A percentile compares a stretch with the other conserved stretches of the same genome.
phyloP scores from a whole-genome alignment of 164 flowering plant genomes.

The Vitis rotundifolia region DNA sequence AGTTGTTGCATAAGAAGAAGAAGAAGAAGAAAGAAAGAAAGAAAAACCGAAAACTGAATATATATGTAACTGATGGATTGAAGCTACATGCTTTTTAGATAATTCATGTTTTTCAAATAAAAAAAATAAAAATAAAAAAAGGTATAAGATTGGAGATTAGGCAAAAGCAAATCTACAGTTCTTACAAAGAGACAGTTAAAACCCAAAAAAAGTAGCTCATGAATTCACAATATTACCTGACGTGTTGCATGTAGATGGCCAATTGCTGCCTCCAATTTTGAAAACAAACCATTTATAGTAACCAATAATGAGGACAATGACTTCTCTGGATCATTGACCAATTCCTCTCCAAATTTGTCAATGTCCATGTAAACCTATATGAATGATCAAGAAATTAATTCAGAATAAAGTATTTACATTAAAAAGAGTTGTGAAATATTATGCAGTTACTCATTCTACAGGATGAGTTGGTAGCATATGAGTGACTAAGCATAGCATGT shows the following conservation, averaged over 20 bases:
- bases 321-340: constrained; percentile 60
- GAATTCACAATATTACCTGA: constrained; percentile 36
- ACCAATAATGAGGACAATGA: constrained; percentile 57
- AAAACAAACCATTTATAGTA: constrained; percentile 60
- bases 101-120: too few species aligned
- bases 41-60: not conserved
- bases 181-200: too few species aligned
- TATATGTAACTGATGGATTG: too few species aligned
- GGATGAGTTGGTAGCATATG: too few species aligned
- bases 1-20: constrained; percentile 4
- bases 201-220: not conserved
- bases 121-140: too few species aligned
- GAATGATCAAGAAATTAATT: constrained; percentile 3
- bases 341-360: constrained; percentile 61
- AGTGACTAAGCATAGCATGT: too few species aligned
- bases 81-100: too few species aligned
- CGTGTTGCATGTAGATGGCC: constrained; percentile 39
- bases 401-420: not conserved
- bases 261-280: constrained; percentile 65
- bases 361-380: constrained; percentile 72
- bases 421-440: not conserved
- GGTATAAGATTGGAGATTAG: too few species aligned
- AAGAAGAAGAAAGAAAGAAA: not conserved
- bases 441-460: not conserved
- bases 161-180: too few species aligned